Evolutionary conservation across 192 early-diverging fungal genomes (phyloP), one percentile per base, ranked within the genome.

Genomic region (Coemansia sp.): DNA sequence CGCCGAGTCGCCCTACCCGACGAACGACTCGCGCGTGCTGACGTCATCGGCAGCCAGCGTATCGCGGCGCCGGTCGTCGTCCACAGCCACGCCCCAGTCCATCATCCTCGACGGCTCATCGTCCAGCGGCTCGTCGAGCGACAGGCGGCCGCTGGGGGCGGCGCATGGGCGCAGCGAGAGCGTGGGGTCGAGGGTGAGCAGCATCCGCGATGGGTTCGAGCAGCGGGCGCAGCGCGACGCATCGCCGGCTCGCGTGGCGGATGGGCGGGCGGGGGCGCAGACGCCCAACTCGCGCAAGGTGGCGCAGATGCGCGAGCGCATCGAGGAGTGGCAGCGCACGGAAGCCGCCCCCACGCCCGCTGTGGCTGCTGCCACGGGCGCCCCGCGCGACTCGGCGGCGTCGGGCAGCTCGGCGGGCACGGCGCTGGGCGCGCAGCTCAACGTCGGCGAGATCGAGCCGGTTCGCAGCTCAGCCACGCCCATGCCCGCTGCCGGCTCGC

Each of bases 281-380:
- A 75, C 78, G 29, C 73, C 78, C 0, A 61, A 69, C 14, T 81
- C 79, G 42, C 72, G 56, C 39, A 72, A 76, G 35, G 79, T 76
- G n/a, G 73, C 79, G 1, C 64, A 73, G 60, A 74, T 82, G 19
- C 68, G 79, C 19, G 79, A 77, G 59, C 74, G 74, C 35, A 82
- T 82, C 45, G 75, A 77, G 57, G 79, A 82, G 45, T 82, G 79
- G 79, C 79, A 77, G 68, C 71, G 71, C 19, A 59, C 69, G 34
- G 75, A 72, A 41, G 36, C 60, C 21, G 24, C 41, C 0, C 66
- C 61, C 4, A 46, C 17, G 53, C 51, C 65, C 2, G 42, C 36
- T 16, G 70, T 46, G 36, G 67, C 56, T n/a, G 53, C 39, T 14
- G 35, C 54, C 4, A 51, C 35, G 13, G 44, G 59, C 16, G 31